Conservation (phyloP, 306 rosid genomes). For the Vigna trinervia region DNA sequence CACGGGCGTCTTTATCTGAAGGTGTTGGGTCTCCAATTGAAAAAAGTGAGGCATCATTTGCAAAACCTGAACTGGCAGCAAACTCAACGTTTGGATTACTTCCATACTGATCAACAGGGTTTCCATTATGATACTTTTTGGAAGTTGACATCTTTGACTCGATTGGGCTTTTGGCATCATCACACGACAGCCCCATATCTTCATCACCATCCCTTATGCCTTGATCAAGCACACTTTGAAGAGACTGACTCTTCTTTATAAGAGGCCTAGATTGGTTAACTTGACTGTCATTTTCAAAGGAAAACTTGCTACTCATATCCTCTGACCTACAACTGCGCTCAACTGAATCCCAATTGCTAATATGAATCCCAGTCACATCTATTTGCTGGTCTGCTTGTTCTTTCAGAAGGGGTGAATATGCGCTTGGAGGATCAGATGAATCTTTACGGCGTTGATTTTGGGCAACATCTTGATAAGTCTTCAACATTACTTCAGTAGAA, state of each 20-base stretch:
- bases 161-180: conserved; percentile 43
- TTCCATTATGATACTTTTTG: conserved; percentile 47
- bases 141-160: conserved; percentile 42
- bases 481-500: conserved; percentile 59
- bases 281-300: conserved; percentile 40
- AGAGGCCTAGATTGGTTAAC: conserved; percentile 41
- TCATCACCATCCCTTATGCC: conserved; percentile 56
- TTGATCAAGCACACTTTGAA: conserved; percentile 62
- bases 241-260: conserved; percentile 67
- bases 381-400: conserved; percentile 44
- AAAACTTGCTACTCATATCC: conserved; percentile 49
- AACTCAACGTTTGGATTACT: conserved; percentile 38
- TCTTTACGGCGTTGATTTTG: conserved; percentile 46
- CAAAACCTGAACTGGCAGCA: conserved; percentile 48
- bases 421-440: conserved; percentile 38
- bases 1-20: conserved; percentile 62
- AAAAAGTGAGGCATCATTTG: conserved; percentile 55
- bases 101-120: conserved; percentile 47
- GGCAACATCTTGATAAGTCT: conserved; percentile 54
- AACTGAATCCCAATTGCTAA: conserved; percentile 48
- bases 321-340: conserved; percentile 50
- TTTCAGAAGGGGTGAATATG: conserved; percentile 38
- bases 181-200: conserved; percentile 51
- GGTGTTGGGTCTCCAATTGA: conserved; percentile 56
- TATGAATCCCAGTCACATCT: conserved; percentile 40